Evolutionary conservation across 164 flowering plant species (phyloP), one percentile per base, ranked within the genome.

Genomic region (Magnolia changhungtana): DNA sequence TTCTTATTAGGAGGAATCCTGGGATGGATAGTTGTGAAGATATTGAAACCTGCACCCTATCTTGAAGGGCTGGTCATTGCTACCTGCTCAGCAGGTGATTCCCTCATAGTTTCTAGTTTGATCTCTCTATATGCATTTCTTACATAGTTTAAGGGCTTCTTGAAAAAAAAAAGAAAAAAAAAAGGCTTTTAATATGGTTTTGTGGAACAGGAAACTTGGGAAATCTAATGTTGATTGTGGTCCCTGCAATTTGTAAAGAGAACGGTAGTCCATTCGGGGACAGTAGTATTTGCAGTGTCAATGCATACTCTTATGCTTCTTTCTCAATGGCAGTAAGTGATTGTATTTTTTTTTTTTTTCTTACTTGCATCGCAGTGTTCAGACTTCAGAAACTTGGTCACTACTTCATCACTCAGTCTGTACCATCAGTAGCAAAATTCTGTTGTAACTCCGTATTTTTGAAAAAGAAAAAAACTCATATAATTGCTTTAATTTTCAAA

Each of bases 281-380:
- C 21, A 79, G 63, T 7, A 51, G 49, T 16, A 75, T 58, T 52
- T 96, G 99, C 79, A 45, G 82, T 50, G 75, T 86, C 2, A 49
- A 75, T 72, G 99, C 92, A 69, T 87, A 90, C 73, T 90, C 99
- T 2, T 96, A 96, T 73, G 95, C 89, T 8, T 94, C 98, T 65
- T 91, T 94, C 83, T 96, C 99, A 45, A 94, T 93, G 98, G 98
- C 99, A 29, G 99, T 92, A 90, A 8, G n/a, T 20, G 50, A 63
- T 27, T 29, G 31, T 29, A 29, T 29, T n/a, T 29, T 29, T 29
- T 29, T 29, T 29, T n/a, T n/a, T n/a, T n/a, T n/a, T n/a, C 31
- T 1, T 29, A 29, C 31, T 29, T 29, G 2, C 31, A 29, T 29
- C 31, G 31, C 31, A 29, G 31, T 29, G 31, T 29, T 29, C 1